phyloP scores from a whole-genome alignment of 1,139 yeast species.

The Arxiozyma slooffiae region DNA sequence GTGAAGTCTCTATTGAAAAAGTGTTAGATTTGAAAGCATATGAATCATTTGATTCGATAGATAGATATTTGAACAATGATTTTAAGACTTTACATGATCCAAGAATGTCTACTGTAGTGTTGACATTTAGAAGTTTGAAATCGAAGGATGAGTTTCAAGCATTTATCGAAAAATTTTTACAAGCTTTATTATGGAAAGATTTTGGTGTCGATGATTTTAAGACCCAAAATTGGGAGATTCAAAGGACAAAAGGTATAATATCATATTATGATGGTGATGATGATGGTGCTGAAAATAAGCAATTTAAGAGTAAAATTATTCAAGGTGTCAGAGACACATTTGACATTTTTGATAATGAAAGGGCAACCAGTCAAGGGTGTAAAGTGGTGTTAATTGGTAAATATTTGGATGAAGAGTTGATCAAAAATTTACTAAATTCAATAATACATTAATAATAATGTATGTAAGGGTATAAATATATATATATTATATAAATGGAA shows the following conservation, averaged over 20 bases:
- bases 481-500: conserved; percentile 7
- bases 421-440: neutral
- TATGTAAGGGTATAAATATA: neutral
- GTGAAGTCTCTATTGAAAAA: conserved; percentile 53
- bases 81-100: conserved; percentile 38
- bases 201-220: conserved; percentile 21
- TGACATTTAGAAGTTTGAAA: conserved; percentile 22
- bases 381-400: conserved; percentile 83
- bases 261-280: too few relatives aligned
- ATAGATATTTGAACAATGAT: conserved; percentile 7
- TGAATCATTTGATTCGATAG: conserved; percentile 33
- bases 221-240: conserved; percentile 46
- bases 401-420: conserved; percentile 30
- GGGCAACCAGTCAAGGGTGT: conserved; percentile 29
- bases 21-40: conserved; percentile 77
- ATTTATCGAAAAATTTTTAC: conserved; percentile 20
- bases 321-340: conserved; percentile 93
- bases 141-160: conserved; percentile 14
- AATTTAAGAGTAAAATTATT: conserved; percentile 46
- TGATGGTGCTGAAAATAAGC: too few relatives aligned
- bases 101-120: conserved; percentile 38
- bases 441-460: neutral
- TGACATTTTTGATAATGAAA: conserved; percentile 53
- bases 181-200: conserved; percentile 27
- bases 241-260: conserved; percentile 62